phyloP scores from a whole-genome alignment of 352 stramenopile species.

The Thalassiosira hispida region DNA sequence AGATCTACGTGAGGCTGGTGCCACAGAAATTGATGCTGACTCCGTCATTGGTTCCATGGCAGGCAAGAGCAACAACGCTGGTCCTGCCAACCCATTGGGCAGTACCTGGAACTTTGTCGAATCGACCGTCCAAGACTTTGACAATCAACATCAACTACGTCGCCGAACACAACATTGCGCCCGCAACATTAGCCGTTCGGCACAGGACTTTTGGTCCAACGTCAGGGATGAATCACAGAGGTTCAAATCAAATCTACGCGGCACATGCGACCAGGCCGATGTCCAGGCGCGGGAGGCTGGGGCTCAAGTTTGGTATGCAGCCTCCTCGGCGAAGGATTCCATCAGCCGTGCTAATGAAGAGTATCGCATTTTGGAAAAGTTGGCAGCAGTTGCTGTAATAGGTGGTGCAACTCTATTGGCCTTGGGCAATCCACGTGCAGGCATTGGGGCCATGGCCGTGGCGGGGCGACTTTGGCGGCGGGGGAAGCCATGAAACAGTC shows the following conservation, averaged over 20 bases:
- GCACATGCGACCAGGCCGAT: slow-evolving; percentile 25
- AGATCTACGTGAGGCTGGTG: background rate
- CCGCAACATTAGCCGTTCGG: slow-evolving; percentile 18
- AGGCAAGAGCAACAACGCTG: background rate
- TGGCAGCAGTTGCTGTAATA: slow-evolving; percentile 36
- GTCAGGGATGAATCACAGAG: slow-evolving; percentile 33
- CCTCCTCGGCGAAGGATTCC: slow-evolving; percentile 19
- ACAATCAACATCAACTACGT: slow-evolving; percentile 32
- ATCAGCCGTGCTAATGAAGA: slow-evolving; percentile 34
- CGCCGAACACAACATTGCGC: slow-evolving; percentile 13
- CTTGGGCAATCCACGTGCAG: slow-evolving; percentile 29
- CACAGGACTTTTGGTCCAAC: slow-evolving; percentile 23
- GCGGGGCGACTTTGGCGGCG: slow-evolving; percentile 37
- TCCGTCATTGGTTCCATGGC: slow-evolving; percentile 11
- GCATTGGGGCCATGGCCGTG: slow-evolving; percentile 21
- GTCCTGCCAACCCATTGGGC: background rate
- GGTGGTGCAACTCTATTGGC: slow-evolving; percentile 38
- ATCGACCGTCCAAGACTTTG: slow-evolving; percentile 22
- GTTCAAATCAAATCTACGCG: slow-evolving; percentile 11
- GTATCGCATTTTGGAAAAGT: slow-evolving; percentile 41
- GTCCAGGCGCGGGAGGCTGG: slow-evolving; percentile 16
- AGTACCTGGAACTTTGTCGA: slow-evolving; percentile 34
- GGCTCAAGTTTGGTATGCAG: background rate
- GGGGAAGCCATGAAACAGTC: slow-evolving; percentile 21
- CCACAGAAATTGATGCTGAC: slow-evolving; percentile 12